Evolutionary conservation across 2,329 filamentous ascomycete species (phyloP).

Genomic region (Aspergillus fischeri): DNA sequence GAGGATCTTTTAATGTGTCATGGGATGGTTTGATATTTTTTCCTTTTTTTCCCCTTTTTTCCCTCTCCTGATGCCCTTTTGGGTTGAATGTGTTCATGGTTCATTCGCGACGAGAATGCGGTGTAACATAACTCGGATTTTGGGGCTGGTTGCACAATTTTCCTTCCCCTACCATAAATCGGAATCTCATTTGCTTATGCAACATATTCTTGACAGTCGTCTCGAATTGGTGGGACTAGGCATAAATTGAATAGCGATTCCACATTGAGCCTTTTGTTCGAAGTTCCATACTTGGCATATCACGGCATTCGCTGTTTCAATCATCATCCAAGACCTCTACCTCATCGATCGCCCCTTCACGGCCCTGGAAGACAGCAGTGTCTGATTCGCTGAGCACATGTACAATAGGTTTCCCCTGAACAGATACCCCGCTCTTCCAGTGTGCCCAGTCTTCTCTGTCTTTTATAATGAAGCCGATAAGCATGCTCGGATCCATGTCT

Average conservation of each 20-base stretch:
- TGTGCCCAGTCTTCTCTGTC: constrained; percentile 77
- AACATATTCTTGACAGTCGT: neutral
- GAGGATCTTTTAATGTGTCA: constrained; percentile 46
- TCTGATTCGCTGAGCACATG: constrained; percentile 69
- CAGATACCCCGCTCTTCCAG: constrained; percentile 73
- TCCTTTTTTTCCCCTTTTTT: constrained; percentile 16
- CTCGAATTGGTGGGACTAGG: neutral
- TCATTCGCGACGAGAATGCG: constrained; percentile 40
- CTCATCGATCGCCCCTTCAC: constrained; percentile 76
- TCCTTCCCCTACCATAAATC: constrained; percentile 33
- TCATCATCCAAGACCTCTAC: constrained; percentile 82
- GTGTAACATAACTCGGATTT: constrained; percentile 45
- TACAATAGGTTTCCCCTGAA: constrained; percentile 79
- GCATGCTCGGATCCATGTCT: constrained; percentile 97
- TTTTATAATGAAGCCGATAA: constrained; percentile 85
- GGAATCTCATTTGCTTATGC: constrained; percentile 26
- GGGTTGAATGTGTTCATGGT: constrained; percentile 40
- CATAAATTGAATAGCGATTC: neutral
- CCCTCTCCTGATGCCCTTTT: constrained; percentile 27
- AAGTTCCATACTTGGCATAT: neutral
- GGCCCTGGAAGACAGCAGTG: constrained; percentile 52
- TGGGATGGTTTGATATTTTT: constrained; percentile 44
- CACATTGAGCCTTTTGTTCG: neutral
- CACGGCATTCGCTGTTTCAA: neutral
- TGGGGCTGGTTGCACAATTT: constrained; percentile 31